These are phyloP conservation scores for Brettanomyces bruxellensis DNA, from an alignment of 805 yeast genomes.

Conservation along the genomic window DNA sequence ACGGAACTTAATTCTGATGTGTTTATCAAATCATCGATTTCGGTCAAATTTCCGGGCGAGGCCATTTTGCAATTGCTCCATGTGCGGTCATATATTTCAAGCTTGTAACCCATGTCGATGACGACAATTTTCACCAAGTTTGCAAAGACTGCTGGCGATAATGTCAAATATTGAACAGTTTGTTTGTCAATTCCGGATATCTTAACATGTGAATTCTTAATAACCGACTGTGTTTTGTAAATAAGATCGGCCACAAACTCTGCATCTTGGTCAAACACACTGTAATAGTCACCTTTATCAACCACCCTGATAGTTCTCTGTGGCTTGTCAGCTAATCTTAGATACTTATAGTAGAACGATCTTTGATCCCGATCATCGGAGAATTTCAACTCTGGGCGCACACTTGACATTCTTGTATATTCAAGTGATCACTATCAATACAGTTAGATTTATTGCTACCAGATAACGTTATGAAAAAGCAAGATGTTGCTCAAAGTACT, in stretches of 20 bases:
- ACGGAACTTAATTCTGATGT: conserved; percentile 27
- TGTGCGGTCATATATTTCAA: conserved; percentile 66
- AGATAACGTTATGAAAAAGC: neutral
- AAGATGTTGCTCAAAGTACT: too few species aligned
- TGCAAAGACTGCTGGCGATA: conserved; percentile 66
- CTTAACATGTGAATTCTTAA: conserved; percentile 40
- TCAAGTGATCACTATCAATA: neutral
- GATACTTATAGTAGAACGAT: conserved; percentile 38
- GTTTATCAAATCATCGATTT: conserved; percentile 60
- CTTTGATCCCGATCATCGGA: conserved; percentile 41
- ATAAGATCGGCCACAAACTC: conserved; percentile 71
- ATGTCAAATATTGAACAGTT: conserved; percentile 52
- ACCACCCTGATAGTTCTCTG: conserved; percentile 56
- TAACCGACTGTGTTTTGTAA: conserved; percentile 74
- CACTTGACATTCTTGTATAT: conserved; percentile 17
- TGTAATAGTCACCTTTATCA: conserved; percentile 76
- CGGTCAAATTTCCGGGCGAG: conserved; percentile 85
- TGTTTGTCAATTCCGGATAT: conserved; percentile 29
- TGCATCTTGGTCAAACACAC: conserved; percentile 69
- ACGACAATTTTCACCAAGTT: conserved; percentile 58
- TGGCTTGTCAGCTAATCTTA: conserved; percentile 40
- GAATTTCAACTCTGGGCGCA: conserved; percentile 50
- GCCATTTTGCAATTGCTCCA: conserved; percentile 58
- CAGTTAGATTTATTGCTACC: neutral
- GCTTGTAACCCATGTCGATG: conserved; percentile 61